phyloP scores from a whole-genome alignment of 257 asterid species.

The Ilex aquifolium region DNA sequence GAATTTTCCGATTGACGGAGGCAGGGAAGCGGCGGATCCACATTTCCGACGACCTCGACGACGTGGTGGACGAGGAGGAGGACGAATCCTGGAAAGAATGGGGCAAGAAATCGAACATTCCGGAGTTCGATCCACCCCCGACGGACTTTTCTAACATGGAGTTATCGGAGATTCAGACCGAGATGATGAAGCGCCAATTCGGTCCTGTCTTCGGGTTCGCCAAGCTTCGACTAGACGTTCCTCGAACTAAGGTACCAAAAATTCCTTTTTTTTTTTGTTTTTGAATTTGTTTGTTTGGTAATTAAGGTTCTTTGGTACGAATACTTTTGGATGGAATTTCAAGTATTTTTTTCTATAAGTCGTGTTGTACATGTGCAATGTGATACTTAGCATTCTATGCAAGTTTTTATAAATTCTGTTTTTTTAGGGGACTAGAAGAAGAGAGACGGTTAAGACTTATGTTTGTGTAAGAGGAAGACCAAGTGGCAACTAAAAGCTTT shows the following conservation, averaged over 20 bases:
- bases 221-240: constrained; percentile 73
- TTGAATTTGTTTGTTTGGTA: not conserved
- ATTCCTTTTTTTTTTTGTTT: not conserved
- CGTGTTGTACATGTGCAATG: too few relatives aligned
- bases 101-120: constrained; percentile 43
- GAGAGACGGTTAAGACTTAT: too few relatives aligned
- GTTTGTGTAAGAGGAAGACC: too few relatives aligned
- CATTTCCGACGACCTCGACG: constrained; percentile 75
- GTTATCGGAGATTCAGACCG: constrained; percentile 48
- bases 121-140: constrained; percentile 76
- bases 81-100: constrained; percentile 79
- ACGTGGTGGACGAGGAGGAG: constrained; percentile 82
- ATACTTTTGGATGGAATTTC: too few relatives aligned
- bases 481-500: too few relatives aligned
- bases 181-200: constrained; percentile 58
- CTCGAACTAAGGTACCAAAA: constrained; percentile 53
- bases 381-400: too few relatives aligned
- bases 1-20: constrained; percentile 21
- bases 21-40: constrained; percentile 62
- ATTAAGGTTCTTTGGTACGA: not conserved
- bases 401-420: too few relatives aligned
- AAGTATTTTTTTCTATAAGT: too few relatives aligned
- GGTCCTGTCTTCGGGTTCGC: constrained; percentile 92
- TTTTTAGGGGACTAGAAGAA: too few relatives aligned
- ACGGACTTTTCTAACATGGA: constrained; percentile 46